phyloP scores from a whole-genome alignment of 148 eudicot genomes.

The Euryodendron excelsum region DNA sequence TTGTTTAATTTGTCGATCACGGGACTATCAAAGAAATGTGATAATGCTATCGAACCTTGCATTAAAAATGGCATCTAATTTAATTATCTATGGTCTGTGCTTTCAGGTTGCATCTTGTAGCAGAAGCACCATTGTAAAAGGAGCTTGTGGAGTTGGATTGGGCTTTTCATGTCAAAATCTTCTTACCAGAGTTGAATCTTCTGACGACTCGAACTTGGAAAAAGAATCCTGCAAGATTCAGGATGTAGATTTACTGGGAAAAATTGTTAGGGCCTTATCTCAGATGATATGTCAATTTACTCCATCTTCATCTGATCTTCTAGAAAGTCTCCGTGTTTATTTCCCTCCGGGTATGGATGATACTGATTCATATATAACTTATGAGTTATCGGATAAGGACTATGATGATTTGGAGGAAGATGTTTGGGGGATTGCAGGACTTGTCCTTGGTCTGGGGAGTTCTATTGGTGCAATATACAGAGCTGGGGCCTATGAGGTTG shows the following conservation, averaged over 20 bases:
- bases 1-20: background rate
- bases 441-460: constrained; percentile 76
- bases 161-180: constrained; percentile 88
- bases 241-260: constrained; percentile 63
- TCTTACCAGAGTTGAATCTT: constrained; percentile 46
- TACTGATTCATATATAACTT: constrained; percentile 21
- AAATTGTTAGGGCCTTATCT: constrained; percentile 52
- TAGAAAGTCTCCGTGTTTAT: constrained; percentile 43
- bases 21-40: background rate
- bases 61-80: background rate
- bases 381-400: constrained; percentile 27
- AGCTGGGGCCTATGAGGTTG: constrained; percentile 69
- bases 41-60: background rate
- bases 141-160: constrained; percentile 92
- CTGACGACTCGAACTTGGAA: constrained; percentile 32
- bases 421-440: constrained; percentile 91
- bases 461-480: constrained; percentile 66
- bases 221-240: constrained; percentile 38
- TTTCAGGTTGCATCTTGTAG: constrained; percentile 70
- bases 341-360: constrained; percentile 37
- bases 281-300: constrained; percentile 48
- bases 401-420: constrained; percentile 60
- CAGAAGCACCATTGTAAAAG: constrained; percentile 76
- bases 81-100: constrained; percentile 10
- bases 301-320: constrained; percentile 40